Percentiles rank a stretch among this genome's conserved stretches.
These are phyloP conservation scores for Lophiostoma macrostomum DNA, from an alignment of 495 filamentous ascomycete species.

Conservation along the genomic window DNA sequence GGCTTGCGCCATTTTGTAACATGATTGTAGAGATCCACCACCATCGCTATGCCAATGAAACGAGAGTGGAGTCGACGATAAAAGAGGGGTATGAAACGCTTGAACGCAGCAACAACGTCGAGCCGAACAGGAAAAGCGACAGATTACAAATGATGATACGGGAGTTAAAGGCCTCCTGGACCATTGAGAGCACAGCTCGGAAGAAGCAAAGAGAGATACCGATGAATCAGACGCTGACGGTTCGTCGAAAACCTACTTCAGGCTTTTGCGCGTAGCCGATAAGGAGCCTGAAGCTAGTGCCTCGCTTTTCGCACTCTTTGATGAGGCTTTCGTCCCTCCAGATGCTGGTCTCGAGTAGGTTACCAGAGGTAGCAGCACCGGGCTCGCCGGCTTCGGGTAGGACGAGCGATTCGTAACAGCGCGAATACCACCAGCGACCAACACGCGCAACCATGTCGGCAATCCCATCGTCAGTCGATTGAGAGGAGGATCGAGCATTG, in stretches of 20 bases:
- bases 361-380: conserved; percentile 13
- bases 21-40: background rate
- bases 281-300: conserved; percentile 82
- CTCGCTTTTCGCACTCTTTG: conserved; percentile 78
- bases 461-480: conserved; percentile 65
- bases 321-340: conserved; percentile 76
- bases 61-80: conserved; percentile 10
- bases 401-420: conserved; percentile 77
- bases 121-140: background rate
- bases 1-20: conserved; percentile 22
- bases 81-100: conserved; percentile 21
- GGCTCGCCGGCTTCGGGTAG: conserved; percentile 49
- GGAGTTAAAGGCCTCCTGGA: conserved; percentile 17
- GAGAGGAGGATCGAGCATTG: conserved; percentile 9
- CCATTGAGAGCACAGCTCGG: conserved; percentile 23
- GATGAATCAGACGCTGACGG: conserved; percentile 49
- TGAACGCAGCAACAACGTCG: conserved; percentile 21
- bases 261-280: conserved; percentile 91
- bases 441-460: conserved; percentile 89
- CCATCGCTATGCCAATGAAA: conserved; percentile 24
- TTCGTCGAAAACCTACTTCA: conserved; percentile 53
- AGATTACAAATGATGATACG: background rate
- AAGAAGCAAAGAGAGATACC: conserved; percentile 5
- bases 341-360: conserved; percentile 54
- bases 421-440: conserved; percentile 93